Evolutionary conservation across 2,329 filamentous ascomycete species (phyloP), one percentile per base, ranked within the genome.

Genomic region (Cladosporium velox): DNA sequence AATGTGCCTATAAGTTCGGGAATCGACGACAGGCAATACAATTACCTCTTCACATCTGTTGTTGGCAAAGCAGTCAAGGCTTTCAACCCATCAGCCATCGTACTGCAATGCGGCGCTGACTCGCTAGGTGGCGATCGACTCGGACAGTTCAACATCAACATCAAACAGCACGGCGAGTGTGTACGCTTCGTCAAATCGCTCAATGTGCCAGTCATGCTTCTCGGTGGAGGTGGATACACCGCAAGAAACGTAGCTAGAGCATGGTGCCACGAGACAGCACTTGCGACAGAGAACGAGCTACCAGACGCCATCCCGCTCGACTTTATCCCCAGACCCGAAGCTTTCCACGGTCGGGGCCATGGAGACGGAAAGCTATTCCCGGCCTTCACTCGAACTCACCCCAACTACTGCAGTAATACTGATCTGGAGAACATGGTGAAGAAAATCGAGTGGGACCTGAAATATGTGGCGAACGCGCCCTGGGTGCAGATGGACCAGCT

Each of bases 211-310:
- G 84, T 97, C 69, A 87, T 98, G 59, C 87, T 98, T 64, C 91
- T 97, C 66, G 94, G 94, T 51, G 94, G 94, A 47, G 94, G 94
- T 65, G 94, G 94, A 24, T 98, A 98, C 79, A 98, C 94, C 18
- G 93, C 94, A 4, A 87, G 93, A 70, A 97, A 97, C 74, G 94
- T 98, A 6, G 94, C 93, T 52, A 90, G 94, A 65, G 92, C 93
- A 32, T 97, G 94, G 94, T 92, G 93, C 24, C 93, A 96, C 78
- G 94, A 98, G 81, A 98, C 94, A 18, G 90, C 91, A 68, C 92
- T 97, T 71, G 92, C 92, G 68, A 90, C 95, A 69, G 88, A 88
- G 69, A 83, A 89, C 68, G 85, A 87, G 66, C 89, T 97, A 70
- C 81, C 86, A 76, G 85, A 89, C n/a, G 85, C 87, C 15, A 88